Evolutionary conservation across 768 basidiomycete genomes (phyloP), one percentile per base, ranked within the genome.

Genomic region (Pulveroboletus sp.): DNA sequence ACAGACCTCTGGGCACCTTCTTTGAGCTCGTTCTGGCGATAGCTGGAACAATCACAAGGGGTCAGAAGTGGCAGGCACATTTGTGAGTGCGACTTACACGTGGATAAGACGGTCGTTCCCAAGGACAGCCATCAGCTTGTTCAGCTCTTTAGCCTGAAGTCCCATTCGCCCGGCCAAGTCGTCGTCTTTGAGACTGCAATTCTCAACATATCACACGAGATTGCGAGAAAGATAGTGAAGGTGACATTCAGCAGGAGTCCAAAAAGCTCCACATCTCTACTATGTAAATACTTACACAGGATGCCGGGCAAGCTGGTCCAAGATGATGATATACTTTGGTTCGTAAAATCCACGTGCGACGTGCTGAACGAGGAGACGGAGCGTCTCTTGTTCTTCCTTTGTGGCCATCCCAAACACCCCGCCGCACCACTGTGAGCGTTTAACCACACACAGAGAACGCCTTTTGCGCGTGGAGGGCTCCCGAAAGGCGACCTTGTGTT

Each of bases 331-430:
- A 68, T 78, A 93, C 61, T 89, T 89, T 39, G 90, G 76, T 68
- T 97, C 96, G 71, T 97, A 99, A 71, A 99, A 98, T 31, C 88
- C 84, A 61, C 95, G 82, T 40, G 86, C 83, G 64, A 95, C 92
- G 73, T 91, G 86, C 67, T 96, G 93, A 57, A 96, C 90, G 59
- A 99, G 84, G 51, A 84, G 80, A 67, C 83, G 84, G 48, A 93
- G 82, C 2, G 80, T 82, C 68, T 89, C 87, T 71, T 84, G 81
- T 62, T 89, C 88, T 64, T 89, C 88, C 65, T 86, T 85, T 43
- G 79, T 83, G 46, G 82, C 74, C 81, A 84, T 83, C 51, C 38
- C 14, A 49, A 35, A 45, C 38, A 31, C 57, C 50, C 58, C 39
- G 31, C 53, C 56, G 36, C 51, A 38, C 33, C 48, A 39, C 50